These are phyloP conservation scores for Apocynum venetum DNA, from an alignment of 257 asterid genomes.

Conservation along the genomic window DNA sequence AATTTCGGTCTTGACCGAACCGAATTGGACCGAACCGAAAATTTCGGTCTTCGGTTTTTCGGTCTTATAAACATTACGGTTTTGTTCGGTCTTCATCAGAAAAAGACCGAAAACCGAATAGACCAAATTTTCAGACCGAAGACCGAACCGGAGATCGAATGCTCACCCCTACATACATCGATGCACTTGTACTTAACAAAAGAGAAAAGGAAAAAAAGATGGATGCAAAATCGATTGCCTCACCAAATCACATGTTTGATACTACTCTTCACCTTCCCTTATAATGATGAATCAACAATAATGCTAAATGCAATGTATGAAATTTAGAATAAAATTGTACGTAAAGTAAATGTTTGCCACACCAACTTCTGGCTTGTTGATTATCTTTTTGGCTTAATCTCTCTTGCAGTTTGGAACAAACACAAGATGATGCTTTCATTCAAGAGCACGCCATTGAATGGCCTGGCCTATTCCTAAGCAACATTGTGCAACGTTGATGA, in stretches of 20 bases:
- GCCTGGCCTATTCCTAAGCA: background rate
- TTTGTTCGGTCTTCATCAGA: too few relatives aligned
- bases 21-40: too few relatives aligned
- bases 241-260: constrained; percentile 15
- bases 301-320: background rate
- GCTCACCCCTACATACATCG: too few relatives aligned
- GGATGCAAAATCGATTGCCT: background rate
- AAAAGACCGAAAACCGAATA: too few relatives aligned
- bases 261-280: constrained; percentile 5
- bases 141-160: too few relatives aligned
- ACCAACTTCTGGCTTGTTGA: background rate
- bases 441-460: background rate
- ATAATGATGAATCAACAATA: background rate
- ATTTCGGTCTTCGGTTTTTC: too few relatives aligned
- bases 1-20: too few relatives aligned
- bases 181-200: too few relatives aligned
- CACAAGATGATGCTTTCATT: background rate
- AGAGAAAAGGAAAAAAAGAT: too few relatives aligned
- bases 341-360: background rate
- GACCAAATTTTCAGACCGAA: too few relatives aligned
- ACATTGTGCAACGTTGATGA: background rate
- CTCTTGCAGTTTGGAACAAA: too few relatives aligned
- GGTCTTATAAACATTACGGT: too few relatives aligned
- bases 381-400: background rate
- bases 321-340: background rate